Conservation (phyloP, 1,139 yeast species). For the Meyerozyma carpophila region DNA sequence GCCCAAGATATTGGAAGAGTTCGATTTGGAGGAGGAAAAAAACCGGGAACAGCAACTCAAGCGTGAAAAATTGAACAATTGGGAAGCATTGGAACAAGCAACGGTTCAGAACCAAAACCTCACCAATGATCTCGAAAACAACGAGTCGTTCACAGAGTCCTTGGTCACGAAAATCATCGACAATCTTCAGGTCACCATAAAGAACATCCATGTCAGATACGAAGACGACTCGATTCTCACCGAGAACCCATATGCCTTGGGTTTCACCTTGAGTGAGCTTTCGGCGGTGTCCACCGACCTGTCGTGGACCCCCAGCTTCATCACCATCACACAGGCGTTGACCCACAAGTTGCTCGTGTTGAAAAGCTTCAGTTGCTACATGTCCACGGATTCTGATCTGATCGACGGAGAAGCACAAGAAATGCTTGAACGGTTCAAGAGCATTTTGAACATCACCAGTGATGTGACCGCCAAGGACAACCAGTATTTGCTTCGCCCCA, state of each 20-base stretch:
- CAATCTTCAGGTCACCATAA: conserved; percentile 88
- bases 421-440: conserved; percentile 38
- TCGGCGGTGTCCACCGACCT: conserved; percentile 90
- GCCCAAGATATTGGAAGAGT: conserved; percentile 53
- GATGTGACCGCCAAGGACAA: conserved; percentile 20
- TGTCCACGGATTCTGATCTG: conserved; percentile 68
- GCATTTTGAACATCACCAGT: conserved; percentile 12
- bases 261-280: conserved; percentile 75
- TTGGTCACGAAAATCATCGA: conserved; percentile 86
- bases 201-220: conserved; percentile 85
- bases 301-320: conserved; percentile 81
- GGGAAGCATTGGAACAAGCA: conserved; percentile 55
- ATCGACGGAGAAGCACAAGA: conserved; percentile 41
- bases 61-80: conserved; percentile 58
- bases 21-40: conserved; percentile 62
- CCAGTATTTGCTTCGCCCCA: conserved; percentile 80
- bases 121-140: conserved; percentile 43
- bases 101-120: conserved; percentile 33
- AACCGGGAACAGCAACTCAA: conserved; percentile 63
- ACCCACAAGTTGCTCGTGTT: conserved; percentile 78
- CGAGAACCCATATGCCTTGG: conserved; percentile 73
- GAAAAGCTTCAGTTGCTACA: conserved; percentile 71
- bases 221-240: conserved; percentile 73
- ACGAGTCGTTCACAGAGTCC: conserved; percentile 82
- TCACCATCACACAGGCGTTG: conserved; percentile 60